Evolutionary conservation across 805 yeast species (phyloP).

Genomic region (Candida gorgasii): DNA sequence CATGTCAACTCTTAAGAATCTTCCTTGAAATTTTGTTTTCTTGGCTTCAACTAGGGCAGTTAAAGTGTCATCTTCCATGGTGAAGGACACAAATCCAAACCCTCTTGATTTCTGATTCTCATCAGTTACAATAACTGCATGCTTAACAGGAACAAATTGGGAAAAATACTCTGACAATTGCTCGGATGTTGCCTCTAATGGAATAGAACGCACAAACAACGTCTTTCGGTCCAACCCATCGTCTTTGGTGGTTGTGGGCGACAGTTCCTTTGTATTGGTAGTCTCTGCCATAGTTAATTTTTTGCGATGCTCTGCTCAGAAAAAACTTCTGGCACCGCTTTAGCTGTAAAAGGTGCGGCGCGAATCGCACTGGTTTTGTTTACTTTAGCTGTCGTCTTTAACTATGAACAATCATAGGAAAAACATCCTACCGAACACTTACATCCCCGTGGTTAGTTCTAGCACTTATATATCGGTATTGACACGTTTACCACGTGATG

Average conservation of each 20-base stretch:
- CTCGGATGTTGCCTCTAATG: slow-evolving; percentile 77
- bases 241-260: slow-evolving; percentile 10
- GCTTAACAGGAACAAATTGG: slow-evolving; percentile 91
- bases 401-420: slow-evolving; percentile 3
- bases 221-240: slow-evolving; percentile 57
- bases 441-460: slow-evolving; percentile 32
- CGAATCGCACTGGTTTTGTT: too few relatives aligned
- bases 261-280: not conserved
- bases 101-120: slow-evolving; percentile 79
- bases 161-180: slow-evolving; percentile 83
- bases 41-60: slow-evolving; percentile 70
- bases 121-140: slow-evolving; percentile 88
- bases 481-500: slow-evolving; percentile 29
- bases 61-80: slow-evolving; percentile 78
- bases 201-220: slow-evolving; percentile 83
- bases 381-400: too few relatives aligned
- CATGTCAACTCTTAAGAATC: slow-evolving; percentile 72
- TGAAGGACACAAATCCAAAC: slow-evolving; percentile 93
- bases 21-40: slow-evolving; percentile 63
- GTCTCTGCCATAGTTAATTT: slow-evolving; percentile 1
- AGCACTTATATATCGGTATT: slow-evolving; percentile 17
- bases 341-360: not conserved
- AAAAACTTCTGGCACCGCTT: not conserved
- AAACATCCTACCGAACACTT: slow-evolving; percentile 40
- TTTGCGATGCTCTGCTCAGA: slow-evolving; percentile 11